Base-by-base conservation (phyloP, 2,329 filamentous ascomycete species). In the Metarhizium anisopliae region DNA sequence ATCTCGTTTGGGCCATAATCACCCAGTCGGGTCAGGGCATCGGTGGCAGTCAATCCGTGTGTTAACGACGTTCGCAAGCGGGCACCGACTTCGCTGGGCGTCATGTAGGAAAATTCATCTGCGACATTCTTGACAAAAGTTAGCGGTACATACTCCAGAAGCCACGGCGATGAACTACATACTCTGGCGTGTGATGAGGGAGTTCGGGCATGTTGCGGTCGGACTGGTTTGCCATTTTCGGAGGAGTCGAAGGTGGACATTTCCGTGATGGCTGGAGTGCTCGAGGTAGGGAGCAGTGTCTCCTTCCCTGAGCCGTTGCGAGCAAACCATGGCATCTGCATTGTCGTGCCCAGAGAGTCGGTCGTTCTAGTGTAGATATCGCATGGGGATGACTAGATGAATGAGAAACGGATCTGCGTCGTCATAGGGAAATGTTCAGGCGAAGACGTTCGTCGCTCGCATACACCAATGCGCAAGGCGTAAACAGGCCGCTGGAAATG, bases 1-100 rank as follows among this genome's bases (percentile, higher is more conserved):
- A 99, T 87, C 72, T 99, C 94, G 72, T 99, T 99, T 32, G 88
- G 85, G 36, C 94, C 94, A 74, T 94, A 84, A 60, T 87, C 83
- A 66, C 86, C 82, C 59, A 96, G 79, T 66, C 93, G 84, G 55
- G 86, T 82, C 58, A 91, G 79, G 40, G 92, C 94, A 71, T 96
- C 90, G 49, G 84, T 81, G 0, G 89, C 86, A 5, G 89, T 84
- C 14, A 99, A 80, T 53, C 94, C 94, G 66, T 89, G 81, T 14
- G 80, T 84, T 30, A 96, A 76, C n/a, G 92, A 96, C 4, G 93
- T 95, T 60, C 85, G 80, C 54, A 97, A 77, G 61, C 83, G 84
- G 54, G 85, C 78, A 49, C 90, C 91, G 11, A 89, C 87, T 71
- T 96, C 88, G 66, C 86, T 79, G 20, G 87, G 80, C n/a, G 85